Percentiles rank a stretch among this genome's conserved stretches.
These are phyloP conservation scores for Alloteropsis angusta DNA, from an alignment of 202 grass and related monocot species.

Conservation along the genomic window DNA sequence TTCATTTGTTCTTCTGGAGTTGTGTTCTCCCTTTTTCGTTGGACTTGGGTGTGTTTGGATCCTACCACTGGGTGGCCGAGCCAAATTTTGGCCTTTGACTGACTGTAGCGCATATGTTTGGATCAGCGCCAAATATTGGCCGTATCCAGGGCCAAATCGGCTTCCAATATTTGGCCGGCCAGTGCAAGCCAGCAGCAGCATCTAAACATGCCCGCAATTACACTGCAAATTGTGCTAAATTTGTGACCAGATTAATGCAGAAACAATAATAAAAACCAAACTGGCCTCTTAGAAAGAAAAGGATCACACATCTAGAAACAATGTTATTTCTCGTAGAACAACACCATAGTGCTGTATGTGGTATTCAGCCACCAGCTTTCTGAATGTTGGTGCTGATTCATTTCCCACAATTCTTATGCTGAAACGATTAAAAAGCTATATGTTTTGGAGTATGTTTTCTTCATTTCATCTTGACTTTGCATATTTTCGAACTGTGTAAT, in stretches of 20 bases:
- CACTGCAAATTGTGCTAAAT: neutral
- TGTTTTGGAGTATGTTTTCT: neutral
- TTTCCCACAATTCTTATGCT: neutral
- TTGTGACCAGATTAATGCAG: neutral
- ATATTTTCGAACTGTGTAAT: neutral
- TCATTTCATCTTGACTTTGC: neutral
- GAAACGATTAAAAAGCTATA: neutral
- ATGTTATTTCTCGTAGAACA: neutral
- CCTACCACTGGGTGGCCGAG: too few relatives aligned
- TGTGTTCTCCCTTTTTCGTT: neutral
- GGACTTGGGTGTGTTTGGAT: neutral
- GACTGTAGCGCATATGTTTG: too few relatives aligned
- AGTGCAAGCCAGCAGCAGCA: too few relatives aligned
- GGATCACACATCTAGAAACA: neutral
- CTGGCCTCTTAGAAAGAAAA: neutral
- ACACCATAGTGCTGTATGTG: neutral
- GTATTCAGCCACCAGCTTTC: neutral
- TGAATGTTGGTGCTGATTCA: neutral
- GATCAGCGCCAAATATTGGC: too few relatives aligned
- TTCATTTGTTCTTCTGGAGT: neutral
- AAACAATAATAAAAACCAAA: neutral
- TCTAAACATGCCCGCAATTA: too few relatives aligned
- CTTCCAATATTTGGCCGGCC: too few relatives aligned
- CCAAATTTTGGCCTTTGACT: too few relatives aligned
- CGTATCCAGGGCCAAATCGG: too few relatives aligned